Evolutionary conservation across 352 stramenopile genomes (phyloP), one percentile per base, ranked within the genome.

Genomic region (Pythium monospermum): DNA sequence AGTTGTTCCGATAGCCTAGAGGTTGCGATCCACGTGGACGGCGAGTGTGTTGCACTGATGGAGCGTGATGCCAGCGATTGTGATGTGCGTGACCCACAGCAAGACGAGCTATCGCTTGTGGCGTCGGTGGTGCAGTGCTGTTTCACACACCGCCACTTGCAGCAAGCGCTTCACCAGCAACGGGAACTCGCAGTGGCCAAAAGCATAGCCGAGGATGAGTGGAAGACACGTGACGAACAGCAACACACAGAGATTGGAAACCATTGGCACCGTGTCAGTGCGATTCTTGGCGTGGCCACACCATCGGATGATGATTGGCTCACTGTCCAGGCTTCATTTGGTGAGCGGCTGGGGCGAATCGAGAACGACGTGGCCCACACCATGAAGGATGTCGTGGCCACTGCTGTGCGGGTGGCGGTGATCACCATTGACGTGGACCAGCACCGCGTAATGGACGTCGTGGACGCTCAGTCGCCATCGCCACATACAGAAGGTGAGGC

Each of bases 71-170:
- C n/a, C n/a, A n/a, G n/a, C n/a, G n/a, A n/a, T n/a, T n/a, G n/a
- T n/a, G n/a, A n/a, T n/a, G n/a, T n/a, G n/a, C n/a, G n/a, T n/a
- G n/a, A n/a, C n/a, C n/a, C n/a, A n/a, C n/a, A n/a, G n/a, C n/a
- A n/a, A n/a, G 45, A 44, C 8, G 45, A 53, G 35, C 22, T 44
- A 2, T n/a, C 22, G 1, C 30, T 57, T 6, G n/a, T 57, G 1
- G 33, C 41, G 1, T 43, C 50, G 0, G 28, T 38, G 21, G 6
- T 51, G 5, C 51, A 47, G 10, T 19, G 18, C 15, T 39, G 31
- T n/a, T 48, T 52, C 3, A 12, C 4, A 6, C 18, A 8, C 18
- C 13, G 10, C n/a, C 19, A 35, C 8, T 31, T 21, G 15, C 39
- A 18, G 8, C 22, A 6, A 4, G 15, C 32, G 39, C 21, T 59